These are phyloP conservation scores for Schizothecium vesticola DNA, from an alignment of 495 filamentous ascomycete genomes.

Conservation along the genomic window DNA sequence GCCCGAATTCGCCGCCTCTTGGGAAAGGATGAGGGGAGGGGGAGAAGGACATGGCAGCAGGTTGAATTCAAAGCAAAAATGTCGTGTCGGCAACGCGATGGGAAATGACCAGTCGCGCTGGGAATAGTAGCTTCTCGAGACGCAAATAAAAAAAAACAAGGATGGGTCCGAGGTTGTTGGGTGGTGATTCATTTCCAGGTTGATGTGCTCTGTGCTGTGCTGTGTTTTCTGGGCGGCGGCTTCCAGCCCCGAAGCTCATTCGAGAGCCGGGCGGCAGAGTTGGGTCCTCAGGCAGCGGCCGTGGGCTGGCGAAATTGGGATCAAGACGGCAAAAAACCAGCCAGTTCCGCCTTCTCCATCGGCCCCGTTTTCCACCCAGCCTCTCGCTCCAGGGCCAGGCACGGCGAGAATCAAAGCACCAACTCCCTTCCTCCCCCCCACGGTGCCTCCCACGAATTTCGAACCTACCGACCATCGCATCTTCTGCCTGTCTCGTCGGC, in stretches of 20 bases:
- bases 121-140: background rate
- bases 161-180: background rate
- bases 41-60: too few relatives aligned
- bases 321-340: slow-evolving; percentile 24
- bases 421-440: slow-evolving; percentile 10
- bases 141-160: background rate
- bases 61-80: background rate
- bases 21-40: background rate
- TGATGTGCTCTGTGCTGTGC: background rate
- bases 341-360: slow-evolving; percentile 23
- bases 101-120: background rate
- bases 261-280: background rate
- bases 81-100: background rate
- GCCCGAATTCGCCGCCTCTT: background rate
- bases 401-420: slow-evolving; percentile 22
- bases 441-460: background rate
- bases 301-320: slow-evolving; percentile 17
- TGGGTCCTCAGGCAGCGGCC: slow-evolving; percentile 1
- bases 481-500: background rate
- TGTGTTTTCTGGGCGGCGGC: background rate
- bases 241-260: slow-evolving; percentile 9
- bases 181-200: background rate
- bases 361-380: slow-evolving; percentile 24
- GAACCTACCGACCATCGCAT: slow-evolving; percentile 1
- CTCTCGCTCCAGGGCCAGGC: slow-evolving; percentile 27